Base-by-base conservation (phyloP, 768 basidiomycete genomes). In the Lentinula sp. region DNA sequence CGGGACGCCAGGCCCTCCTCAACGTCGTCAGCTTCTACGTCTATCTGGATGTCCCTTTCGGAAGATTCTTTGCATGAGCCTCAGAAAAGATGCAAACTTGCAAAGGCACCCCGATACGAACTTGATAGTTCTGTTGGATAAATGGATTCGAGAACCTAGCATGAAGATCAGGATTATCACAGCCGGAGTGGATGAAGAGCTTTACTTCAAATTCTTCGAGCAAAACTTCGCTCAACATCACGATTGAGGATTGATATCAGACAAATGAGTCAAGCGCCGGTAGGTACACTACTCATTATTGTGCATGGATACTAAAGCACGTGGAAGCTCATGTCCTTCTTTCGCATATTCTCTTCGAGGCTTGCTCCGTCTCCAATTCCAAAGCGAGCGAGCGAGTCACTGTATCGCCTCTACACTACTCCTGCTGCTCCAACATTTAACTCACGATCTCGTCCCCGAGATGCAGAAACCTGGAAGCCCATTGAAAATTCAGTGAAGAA, bases 81-180 rank as follows among this genome's bases (percentile, higher is more conserved):
- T 85, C 75, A 87, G 83, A 73, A 65, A 68, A 69, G 59, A 59
- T 60, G 63, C 69, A 68, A 65, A 55, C 7, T 64, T 65, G 66
- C 65, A 66, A 67, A 66, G 70, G 64, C 62, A 67, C 70, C 68
- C 69, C 68, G 66, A 67, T 65, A 90, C 94, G 70, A 77, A 97
- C 95, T 90, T 69, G 88, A 83, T 61, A 97, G 78, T 73, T 98
- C 96, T 65, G 92, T 88, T 4, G 96, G 93, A 73, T 96, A 98
- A 72, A 98, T 98, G 2, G 93, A 88, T 76, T 96, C 94, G 66
- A 98, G 82, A 32, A 97, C 94, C 90, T 96, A 12, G 18, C 35
- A 18, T 4, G 12, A 35, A 9, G 18, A 45, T 50, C 20, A 54
- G 51, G 42, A 51, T 43, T 20, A 63, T 37, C 15, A 36, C 9